Conservation (phyloP, 352 stramenopile species). For the Globisporangium apiculatum region DNA sequence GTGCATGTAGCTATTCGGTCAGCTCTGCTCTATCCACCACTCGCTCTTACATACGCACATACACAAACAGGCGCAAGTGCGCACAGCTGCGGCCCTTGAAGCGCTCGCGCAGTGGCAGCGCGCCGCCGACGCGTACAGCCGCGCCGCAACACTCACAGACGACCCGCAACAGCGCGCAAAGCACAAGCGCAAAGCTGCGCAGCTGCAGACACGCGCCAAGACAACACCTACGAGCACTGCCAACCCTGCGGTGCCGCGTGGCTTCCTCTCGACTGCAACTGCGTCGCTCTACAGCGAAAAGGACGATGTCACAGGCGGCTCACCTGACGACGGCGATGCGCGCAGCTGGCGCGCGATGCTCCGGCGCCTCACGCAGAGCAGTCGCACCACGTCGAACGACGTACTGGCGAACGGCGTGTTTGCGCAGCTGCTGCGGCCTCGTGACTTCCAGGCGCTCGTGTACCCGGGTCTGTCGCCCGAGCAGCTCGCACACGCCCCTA, state of each 20-base stretch:
- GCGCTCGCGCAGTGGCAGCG: conserved; percentile 42
- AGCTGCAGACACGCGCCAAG: conserved; percentile 1
- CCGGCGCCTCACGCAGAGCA: conserved; percentile 39
- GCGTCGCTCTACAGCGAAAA: conserved; percentile 64
- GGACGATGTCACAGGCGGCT: conserved; percentile 22
- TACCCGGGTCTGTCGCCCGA: conserved; percentile 73
- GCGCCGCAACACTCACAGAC: conserved; percentile 46
- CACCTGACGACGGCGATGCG: conserved; percentile 16
- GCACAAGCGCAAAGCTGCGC: conserved; percentile 19
- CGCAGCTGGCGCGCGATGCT: conserved; percentile 65
- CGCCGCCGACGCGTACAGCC: conserved; percentile 72
- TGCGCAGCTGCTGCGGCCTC: conserved; percentile 52
- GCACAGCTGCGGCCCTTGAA: conserved; percentile 82
- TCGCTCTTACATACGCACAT: background rate
- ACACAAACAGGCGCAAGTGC: conserved; percentile 61
- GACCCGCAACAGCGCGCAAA: conserved; percentile 58
- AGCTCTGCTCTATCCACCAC: background rate
- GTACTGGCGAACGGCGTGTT: conserved; percentile 80
- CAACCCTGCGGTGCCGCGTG: conserved; percentile 23
- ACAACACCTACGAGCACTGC: background rate
- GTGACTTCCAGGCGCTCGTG: conserved; percentile 71
- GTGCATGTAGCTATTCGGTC: background rate
- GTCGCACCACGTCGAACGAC: conserved; percentile 36
- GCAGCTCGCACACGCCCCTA: conserved; percentile 54
- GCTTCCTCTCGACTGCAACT: conserved; percentile 39